Conservation (phyloP, 1,284 basidiomycete genomes). For the Leucoagaricus sp. region DNA sequence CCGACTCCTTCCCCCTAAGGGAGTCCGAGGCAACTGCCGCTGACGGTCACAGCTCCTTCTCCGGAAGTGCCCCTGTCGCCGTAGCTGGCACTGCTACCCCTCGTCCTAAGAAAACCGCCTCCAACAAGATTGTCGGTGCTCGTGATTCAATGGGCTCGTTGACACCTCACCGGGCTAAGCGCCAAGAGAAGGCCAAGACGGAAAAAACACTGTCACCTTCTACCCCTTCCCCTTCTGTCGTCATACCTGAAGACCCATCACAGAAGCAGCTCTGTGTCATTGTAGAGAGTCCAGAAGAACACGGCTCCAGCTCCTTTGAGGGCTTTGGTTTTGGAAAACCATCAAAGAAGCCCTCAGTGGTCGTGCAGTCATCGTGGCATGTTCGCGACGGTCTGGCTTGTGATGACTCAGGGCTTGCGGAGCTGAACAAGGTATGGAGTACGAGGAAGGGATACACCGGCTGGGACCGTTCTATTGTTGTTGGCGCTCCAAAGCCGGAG, state of each 20-base stretch:
- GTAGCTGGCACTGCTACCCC: not conserved
- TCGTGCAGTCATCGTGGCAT: slow-evolving; percentile 6
- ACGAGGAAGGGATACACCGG: slow-evolving; percentile 28
- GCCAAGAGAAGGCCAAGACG: slow-evolving; percentile 2
- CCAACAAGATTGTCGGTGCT: slow-evolving; percentile 2
- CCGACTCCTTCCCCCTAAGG: not conserved
- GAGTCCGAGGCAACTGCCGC: not conserved
- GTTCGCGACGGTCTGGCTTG: slow-evolving; percentile 5
- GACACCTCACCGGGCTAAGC: slow-evolving; percentile 9
- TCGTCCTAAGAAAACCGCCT: slow-evolving; percentile 2
- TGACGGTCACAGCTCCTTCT: not conserved
- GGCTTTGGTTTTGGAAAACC: slow-evolving; percentile 23
- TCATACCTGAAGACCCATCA: slow-evolving; percentile 18
- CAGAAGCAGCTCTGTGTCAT: slow-evolving; percentile 26
- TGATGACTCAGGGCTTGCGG: slow-evolving; percentile 8
- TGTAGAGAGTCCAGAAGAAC: slow-evolving; percentile 33
- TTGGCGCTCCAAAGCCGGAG: slow-evolving; percentile 17
- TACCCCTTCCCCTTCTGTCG: slow-evolving; percentile 5
- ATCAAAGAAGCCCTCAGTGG: not conserved
- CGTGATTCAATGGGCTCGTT: slow-evolving; percentile 15
- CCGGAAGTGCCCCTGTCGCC: not conserved
- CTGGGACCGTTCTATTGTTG: slow-evolving; percentile 19
- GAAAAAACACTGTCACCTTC: slow-evolving; percentile 11
- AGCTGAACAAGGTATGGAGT: slow-evolving; percentile 27
- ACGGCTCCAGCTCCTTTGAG: slow-evolving; percentile 24